Conservation (phyloP, 1,284 basidiomycete species). For the Fomitopsis betulina region DNA sequence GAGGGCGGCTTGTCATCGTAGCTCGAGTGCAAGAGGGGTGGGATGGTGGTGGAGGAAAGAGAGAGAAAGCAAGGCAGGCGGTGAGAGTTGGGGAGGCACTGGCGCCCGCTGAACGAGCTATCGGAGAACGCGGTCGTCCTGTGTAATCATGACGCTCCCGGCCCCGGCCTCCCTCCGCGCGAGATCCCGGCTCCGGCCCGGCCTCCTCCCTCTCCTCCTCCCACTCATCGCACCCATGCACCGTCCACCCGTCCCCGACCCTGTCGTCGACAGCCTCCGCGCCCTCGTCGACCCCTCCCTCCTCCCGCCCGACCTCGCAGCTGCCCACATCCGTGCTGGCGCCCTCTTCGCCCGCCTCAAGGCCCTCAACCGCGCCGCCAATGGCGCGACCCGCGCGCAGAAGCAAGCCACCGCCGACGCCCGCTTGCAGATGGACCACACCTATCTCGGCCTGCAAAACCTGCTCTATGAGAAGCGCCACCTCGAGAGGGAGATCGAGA, state of each 20-base stretch:
- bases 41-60: background rate
- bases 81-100: constrained; percentile 8
- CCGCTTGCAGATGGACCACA: constrained; percentile 78
- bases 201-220: constrained; percentile 5
- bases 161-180: background rate
- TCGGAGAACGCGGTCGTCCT: background rate
- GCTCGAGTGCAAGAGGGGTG: constrained; percentile 8
- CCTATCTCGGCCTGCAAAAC: constrained; percentile 76
- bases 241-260: constrained; percentile 34
- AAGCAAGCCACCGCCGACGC: constrained; percentile 74
- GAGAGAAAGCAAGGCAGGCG: constrained; percentile 8
- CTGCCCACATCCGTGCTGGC: constrained; percentile 58
- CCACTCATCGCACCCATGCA: constrained; percentile 13
- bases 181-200: constrained; percentile 8
- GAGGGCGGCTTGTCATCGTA: constrained; percentile 25
- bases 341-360: constrained; percentile 74
- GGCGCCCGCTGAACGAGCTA: constrained; percentile 9
- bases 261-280: constrained; percentile 54
- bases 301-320: constrained; percentile 42
- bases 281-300: constrained; percentile 49
- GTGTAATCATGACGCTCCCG: constrained; percentile 1
- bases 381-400: constrained; percentile 58
- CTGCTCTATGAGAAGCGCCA: constrained; percentile 80
- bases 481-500: constrained; percentile 81
- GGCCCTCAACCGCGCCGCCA: constrained; percentile 67